Conservation (phyloP, 768 basidiomycete genomes). For the Podaxis sp. region DNA sequence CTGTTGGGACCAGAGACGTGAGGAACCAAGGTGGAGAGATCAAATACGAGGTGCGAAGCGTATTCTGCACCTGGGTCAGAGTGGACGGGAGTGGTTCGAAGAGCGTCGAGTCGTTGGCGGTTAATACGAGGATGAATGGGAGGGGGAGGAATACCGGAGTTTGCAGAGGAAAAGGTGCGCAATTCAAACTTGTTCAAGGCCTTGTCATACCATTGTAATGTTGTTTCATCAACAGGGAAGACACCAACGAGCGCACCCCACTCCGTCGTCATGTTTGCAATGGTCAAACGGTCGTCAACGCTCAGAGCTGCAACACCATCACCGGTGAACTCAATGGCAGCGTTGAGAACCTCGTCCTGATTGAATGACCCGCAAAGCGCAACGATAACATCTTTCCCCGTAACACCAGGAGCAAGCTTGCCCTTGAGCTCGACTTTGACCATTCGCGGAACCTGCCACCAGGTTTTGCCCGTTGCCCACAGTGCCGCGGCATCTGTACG, state of each 20-base stretch:
- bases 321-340: constrained; percentile 94
- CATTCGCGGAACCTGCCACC: constrained; percentile 99
- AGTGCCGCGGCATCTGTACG: constrained; percentile 92
- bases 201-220: constrained; percentile 83
- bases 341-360: constrained; percentile 93
- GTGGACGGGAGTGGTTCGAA: constrained; percentile 46
- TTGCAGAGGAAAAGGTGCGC: constrained; percentile 61
- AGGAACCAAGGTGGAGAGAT: constrained; percentile 90
- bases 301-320: constrained; percentile 74
- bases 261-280: constrained; percentile 99
- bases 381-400: constrained; percentile 97
- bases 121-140: constrained; percentile 88
- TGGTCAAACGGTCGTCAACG: constrained; percentile 92
- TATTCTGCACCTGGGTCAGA: constrained; percentile 83
- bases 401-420: constrained; percentile 79
- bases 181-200: constrained; percentile 69
- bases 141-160: constrained; percentile 56
- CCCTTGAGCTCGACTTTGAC: constrained; percentile 91
- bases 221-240: constrained; percentile 85
- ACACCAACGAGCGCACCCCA: constrained; percentile 98
- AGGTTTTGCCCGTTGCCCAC: constrained; percentile 98
- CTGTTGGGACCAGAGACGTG: constrained; percentile 98
- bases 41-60: constrained; percentile 82
- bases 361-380: constrained; percentile 96
- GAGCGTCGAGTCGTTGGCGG: constrained; percentile 57